Base-by-base conservation (phyloP, 345 rosid genomes). In the Aquilaria sinensis region DNA sequence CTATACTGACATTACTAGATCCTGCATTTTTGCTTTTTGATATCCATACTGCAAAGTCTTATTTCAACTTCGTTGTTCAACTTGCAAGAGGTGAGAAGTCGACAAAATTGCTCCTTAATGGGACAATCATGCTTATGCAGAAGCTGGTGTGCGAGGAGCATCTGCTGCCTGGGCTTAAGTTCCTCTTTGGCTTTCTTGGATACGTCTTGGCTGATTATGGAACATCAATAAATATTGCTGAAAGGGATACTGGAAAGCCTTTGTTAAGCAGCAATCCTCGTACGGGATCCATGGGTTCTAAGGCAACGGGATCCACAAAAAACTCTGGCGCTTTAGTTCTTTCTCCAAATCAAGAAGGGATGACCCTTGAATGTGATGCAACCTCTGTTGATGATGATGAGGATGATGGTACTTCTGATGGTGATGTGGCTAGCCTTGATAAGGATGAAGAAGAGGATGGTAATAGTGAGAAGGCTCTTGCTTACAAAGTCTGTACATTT, bases 381-480 rank as follows among this genome's bases (percentile, higher is more conserved):
- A 86, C 87, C 67, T 94, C 99, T 68, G 76, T 84, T 51, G 99
- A 94, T 74, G 99, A 94, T 57, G 99, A 94, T 71, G 99, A 94
- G 76, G 99, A 94, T 78, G 97, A 94, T 67, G 99, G 93, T 64
- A 94, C 99, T 73, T 94, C 99, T 72, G 97, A 94, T 79, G 97
- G 97, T 70, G 99, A 94, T 80, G 86, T 81, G 53, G 91, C 95
- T 69, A 94, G 99, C 86, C 71, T 94, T 46, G 99, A 90, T 71
- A 94, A 90, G 73, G 97, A 90, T 74, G 99, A 90, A 58, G 99
- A 94, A 63, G 97, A 87, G 45, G 99, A 94, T 74, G 72, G 80
- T 63, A 86, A 82, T 70, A 88, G 92, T 74, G 99, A 94, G 75
- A 85, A 83, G 75, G 84, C 76, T 55, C 96, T 94, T 68, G 96